Base-by-base conservation (phyloP, 2,329 filamentous ascomycete genomes). In the Hypocreales sp. region DNA sequence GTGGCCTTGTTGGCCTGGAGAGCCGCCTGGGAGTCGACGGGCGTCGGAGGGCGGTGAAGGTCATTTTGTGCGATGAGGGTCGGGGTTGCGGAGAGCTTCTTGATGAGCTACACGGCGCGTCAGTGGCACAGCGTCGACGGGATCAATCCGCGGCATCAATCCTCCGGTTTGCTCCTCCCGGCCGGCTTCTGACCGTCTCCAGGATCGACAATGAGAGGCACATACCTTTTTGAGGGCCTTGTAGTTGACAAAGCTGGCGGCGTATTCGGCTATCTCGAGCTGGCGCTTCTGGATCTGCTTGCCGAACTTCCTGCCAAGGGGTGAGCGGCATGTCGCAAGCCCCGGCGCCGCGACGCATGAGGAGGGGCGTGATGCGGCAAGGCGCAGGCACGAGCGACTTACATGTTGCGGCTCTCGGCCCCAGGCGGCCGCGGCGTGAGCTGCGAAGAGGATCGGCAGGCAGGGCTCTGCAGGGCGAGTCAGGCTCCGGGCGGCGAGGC, bases 241-340 rank as follows among this genome's bases (percentile, higher is more conserved):
- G 65, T 98, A 98, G 59, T 98, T 94, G 44, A 95, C 86, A 51
- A 98, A 98, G 58, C 86, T 94, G 38, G 87, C 84, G 35, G 90
- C 87, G 77, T 98, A 98, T 69, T 98, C 90, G 34, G 90, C 90
- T 34, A 98, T 86, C 55, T 98, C 90, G 47, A 98, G 81, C 68
- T 98, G 90, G 52, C 86, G 79, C 65, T 93, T 93, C 64, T 95
- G 90, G 41, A 98, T 93, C 53, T 94, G 83, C 66, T 98, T 98
- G 56, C 90, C 90, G 64, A 98, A 98, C 72, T 98, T 98, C 90
- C 87, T 98, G 46, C 27, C 36, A 32, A n/a, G n/a, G n/a, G n/a
- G n/a, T n/a, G n/a, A n/a, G n/a, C n/a, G n/a, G n/a, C n/a, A n/a
- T n/a, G n/a, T n/a, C n/a, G n/a, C n/a, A n/a, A n/a, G n/a, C n/a